Conservation (phyloP, 768 basidiomycete genomes). For the Amanita thiersii region DNA sequence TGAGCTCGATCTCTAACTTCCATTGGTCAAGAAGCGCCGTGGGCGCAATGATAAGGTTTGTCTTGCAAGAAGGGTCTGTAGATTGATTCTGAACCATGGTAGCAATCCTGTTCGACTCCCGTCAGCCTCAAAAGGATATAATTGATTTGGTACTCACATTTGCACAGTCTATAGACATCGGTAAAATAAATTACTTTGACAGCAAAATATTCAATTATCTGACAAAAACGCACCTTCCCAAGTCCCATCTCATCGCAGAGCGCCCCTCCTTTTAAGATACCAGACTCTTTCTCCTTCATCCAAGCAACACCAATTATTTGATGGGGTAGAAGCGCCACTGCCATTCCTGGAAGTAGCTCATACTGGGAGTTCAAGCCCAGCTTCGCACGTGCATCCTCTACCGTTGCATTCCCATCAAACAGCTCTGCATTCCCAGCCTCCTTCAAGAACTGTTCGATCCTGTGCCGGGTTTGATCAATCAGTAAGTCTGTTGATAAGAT, state of each 20-base stretch:
- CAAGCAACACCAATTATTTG: conserved; percentile 56
- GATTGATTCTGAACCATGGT: conserved; percentile 47
- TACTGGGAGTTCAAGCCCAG: conserved; percentile 43
- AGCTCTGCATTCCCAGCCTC: conserved; percentile 48
- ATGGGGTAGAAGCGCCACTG: conserved; percentile 58
- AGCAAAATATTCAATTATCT: too few species aligned
- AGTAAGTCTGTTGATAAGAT: not conserved
- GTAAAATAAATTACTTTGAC: not conserved
- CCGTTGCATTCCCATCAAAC: conserved; percentile 51
- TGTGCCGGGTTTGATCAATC: conserved; percentile 14
- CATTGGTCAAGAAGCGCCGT: conserved; percentile 62
- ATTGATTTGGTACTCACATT: conserved; percentile 23
- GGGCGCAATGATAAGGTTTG: conserved; percentile 62
- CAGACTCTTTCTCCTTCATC: conserved; percentile 47
- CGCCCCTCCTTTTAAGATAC: conserved; percentile 35
- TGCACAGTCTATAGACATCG: conserved; percentile 34
- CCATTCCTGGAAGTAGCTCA: conserved; percentile 49
- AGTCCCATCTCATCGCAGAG: conserved; percentile 54
- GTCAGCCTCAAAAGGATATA: not conserved
- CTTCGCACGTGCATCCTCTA: conserved; percentile 47
- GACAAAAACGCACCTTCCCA: conserved; percentile 40
- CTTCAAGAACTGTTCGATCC: conserved; percentile 46
- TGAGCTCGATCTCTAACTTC: conserved; percentile 51
- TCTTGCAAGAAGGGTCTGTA: conserved; percentile 41
- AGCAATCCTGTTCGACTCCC: conserved; percentile 38